A percentile compares a stretch with the other conserved stretches of the same genome.
Conservation (phyloP, 805 yeast species). For the Starmera quercuum region DNA sequence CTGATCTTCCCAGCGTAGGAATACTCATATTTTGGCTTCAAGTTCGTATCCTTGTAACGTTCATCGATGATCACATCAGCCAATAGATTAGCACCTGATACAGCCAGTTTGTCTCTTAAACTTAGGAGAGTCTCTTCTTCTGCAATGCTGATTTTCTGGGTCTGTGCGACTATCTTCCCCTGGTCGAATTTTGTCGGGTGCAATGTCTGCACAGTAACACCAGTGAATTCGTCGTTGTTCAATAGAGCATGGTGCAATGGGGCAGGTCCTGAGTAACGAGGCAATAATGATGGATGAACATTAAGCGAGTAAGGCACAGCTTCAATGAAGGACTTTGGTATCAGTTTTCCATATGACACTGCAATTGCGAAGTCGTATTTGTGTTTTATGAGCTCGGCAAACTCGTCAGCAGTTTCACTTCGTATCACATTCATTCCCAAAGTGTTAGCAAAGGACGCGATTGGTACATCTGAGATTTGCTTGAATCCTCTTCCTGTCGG, state of each 20-base stretch:
- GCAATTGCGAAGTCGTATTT: slow-evolving; percentile 70
- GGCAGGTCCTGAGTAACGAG: slow-evolving; percentile 78
- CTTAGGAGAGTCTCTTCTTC: slow-evolving; percentile 35
- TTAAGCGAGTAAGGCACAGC: slow-evolving; percentile 58
- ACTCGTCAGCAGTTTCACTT: slow-evolving; percentile 44
- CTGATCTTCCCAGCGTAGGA: slow-evolving; percentile 55
- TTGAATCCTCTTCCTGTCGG: slow-evolving; percentile 52
- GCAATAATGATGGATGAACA: slow-evolving; percentile 88
- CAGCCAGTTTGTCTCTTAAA: slow-evolving; percentile 46
- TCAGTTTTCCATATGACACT: slow-evolving; percentile 80
- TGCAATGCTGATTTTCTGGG: slow-evolving; percentile 32
- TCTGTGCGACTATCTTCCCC: slow-evolving; percentile 63
- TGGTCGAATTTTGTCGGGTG: slow-evolving; percentile 83
- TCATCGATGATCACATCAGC: slow-evolving; percentile 31
- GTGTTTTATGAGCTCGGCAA: slow-evolving; percentile 17
- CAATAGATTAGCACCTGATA: slow-evolving; percentile 55
- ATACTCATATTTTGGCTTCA: slow-evolving; percentile 22
- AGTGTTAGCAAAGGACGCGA: slow-evolving; percentile 31
- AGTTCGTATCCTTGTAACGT: slow-evolving; percentile 14
- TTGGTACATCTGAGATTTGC: slow-evolving; percentile 42
- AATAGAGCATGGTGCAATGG: slow-evolving; percentile 79
- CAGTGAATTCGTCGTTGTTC: slow-evolving; percentile 55
- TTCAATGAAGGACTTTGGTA: slow-evolving; percentile 54
- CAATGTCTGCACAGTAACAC: slow-evolving; percentile 83
- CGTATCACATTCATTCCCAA: slow-evolving; percentile 31